These are phyloP conservation scores for Pterocarpus santalinus DNA, from an alignment of 306 rosid genomes.

Conservation along the genomic window DNA sequence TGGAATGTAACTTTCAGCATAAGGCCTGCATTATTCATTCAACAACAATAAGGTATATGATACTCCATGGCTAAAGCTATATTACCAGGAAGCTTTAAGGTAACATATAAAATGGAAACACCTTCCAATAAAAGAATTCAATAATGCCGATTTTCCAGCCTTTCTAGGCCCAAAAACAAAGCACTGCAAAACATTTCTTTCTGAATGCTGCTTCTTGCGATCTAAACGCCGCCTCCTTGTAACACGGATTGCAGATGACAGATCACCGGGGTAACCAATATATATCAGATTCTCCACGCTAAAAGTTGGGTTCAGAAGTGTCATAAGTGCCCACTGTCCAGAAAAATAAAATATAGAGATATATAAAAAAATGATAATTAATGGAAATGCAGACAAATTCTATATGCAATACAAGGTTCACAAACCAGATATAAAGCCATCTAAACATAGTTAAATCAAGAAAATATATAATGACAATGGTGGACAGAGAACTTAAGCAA, in stretches of 20 bases:
- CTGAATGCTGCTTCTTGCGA: slow-evolving; percentile 88
- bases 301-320: slow-evolving; percentile 81
- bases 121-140: slow-evolving; percentile 92
- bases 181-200: slow-evolving; percentile 89
- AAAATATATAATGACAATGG: slow-evolving; percentile 4
- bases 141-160: slow-evolving; percentile 89
- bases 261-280: slow-evolving; percentile 84
- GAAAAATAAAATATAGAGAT: slow-evolving; percentile 39
- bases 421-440: slow-evolving; percentile 2
- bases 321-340: slow-evolving; percentile 96
- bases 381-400: slow-evolving; percentile 20
- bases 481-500: neutral
- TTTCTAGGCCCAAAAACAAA: slow-evolving; percentile 94
- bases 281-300: slow-evolving; percentile 92
- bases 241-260: slow-evolving; percentile 76
- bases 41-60: slow-evolving; percentile 32
- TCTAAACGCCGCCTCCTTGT: slow-evolving; percentile 86
- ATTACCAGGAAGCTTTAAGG: slow-evolving; percentile 17
- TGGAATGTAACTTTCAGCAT: slow-evolving; percentile 67
- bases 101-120: slow-evolving; percentile 38
- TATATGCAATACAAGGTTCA: neutral
- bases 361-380: neutral
- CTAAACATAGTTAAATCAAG: neutral
- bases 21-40: slow-evolving; percentile 62
- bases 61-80: neutral